Percentiles rank a stretch among this genome's conserved stretches.
phyloP scores from a whole-genome alignment of 1,284 basidiomycete species.

The Omphalotus olearius region DNA sequence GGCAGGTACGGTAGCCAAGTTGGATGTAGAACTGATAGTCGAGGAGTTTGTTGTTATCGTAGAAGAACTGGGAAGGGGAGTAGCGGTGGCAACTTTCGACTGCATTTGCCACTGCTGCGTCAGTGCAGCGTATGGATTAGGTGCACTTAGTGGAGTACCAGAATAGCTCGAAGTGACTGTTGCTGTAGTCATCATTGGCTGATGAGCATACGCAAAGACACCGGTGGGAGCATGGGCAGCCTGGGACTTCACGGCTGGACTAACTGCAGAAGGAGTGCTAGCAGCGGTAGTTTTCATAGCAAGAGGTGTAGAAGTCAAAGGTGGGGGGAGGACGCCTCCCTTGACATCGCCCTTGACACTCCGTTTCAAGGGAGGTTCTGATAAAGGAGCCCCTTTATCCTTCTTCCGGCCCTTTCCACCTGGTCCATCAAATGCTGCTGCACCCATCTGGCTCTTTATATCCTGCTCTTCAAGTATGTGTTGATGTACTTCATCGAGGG shows the following conservation, averaged over 20 bases:
- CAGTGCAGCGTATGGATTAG: constrained; percentile 36
- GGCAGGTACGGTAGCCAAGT: constrained; percentile 1
- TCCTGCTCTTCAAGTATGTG: constrained; percentile 68
- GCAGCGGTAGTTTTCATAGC: constrained; percentile 23
- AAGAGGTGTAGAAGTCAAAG: constrained; percentile 59
- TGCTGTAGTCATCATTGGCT: constrained; percentile 23
- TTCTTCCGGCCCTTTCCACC: constrained; percentile 42
- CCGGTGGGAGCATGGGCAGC: neutral
- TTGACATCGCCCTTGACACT: constrained; percentile 58
- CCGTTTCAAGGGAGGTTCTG: constrained; percentile 61
- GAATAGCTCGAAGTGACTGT: constrained; percentile 34
- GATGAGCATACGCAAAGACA: constrained; percentile 34
- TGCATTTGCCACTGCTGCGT: constrained; percentile 17
- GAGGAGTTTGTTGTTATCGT: constrained; percentile 10
- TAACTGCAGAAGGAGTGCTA: neutral
- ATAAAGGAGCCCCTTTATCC: constrained; percentile 40
- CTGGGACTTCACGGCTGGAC: neutral
- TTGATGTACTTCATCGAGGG: constrained; percentile 71
- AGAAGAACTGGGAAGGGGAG: constrained; percentile 12
- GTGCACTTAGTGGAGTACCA: constrained; percentile 22
- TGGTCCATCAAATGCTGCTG: constrained; percentile 26
- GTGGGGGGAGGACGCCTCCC: constrained; percentile 56
- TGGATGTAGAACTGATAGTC: constrained; percentile 2
- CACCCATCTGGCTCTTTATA: constrained; percentile 38
- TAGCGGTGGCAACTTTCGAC: neutral